Conservation (phyloP, 768 basidiomycete genomes). For the Russula brevipes region DNA sequence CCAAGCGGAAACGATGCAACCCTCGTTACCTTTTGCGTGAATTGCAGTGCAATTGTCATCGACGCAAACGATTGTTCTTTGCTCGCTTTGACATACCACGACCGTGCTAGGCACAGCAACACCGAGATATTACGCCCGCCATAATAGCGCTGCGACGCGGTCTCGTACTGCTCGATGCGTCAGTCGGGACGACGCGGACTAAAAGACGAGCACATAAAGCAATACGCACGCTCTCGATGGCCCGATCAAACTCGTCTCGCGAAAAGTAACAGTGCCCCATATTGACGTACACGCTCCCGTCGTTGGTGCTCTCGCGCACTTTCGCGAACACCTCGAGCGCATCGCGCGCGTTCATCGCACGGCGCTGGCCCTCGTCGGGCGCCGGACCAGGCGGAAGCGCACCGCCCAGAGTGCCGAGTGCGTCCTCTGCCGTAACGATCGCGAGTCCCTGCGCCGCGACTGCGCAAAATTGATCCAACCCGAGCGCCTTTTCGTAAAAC, state of each 20-base stretch:
- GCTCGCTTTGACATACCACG: slow-evolving; percentile 92
- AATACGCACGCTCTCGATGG: slow-evolving; percentile 83
- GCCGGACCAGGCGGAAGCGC: slow-evolving; percentile 42
- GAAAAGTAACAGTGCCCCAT: slow-evolving; percentile 95
- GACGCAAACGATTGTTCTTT: slow-evolving; percentile 79
- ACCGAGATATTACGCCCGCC: slow-evolving; percentile 67
- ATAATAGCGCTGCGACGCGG: slow-evolving; percentile 77
- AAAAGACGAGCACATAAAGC: not conserved
- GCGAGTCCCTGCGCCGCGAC: slow-evolving; percentile 95
- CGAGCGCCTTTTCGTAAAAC: slow-evolving; percentile 88
- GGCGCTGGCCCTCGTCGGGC: slow-evolving; percentile 57
- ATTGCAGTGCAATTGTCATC: slow-evolving; percentile 80
- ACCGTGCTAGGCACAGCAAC: slow-evolving; percentile 80
- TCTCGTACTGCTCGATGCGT: slow-evolving; percentile 66
- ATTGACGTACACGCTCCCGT: slow-evolving; percentile 87
- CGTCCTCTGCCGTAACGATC: slow-evolving; percentile 90
- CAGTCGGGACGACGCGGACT: not conserved
- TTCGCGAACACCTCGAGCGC: slow-evolving; percentile 88
- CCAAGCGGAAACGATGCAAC: slow-evolving; percentile 30
- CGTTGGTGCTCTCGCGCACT: slow-evolving; percentile 78
- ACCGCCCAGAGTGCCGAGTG: slow-evolving; percentile 63
- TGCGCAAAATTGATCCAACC: slow-evolving; percentile 78
- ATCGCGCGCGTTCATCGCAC: slow-evolving; percentile 72
- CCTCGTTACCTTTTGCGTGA: slow-evolving; percentile 64
- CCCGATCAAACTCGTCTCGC: slow-evolving; percentile 90